Base-by-base conservation (phyloP, 768 basidiomycete genomes). In the Phlegmacium glaucopus region DNA sequence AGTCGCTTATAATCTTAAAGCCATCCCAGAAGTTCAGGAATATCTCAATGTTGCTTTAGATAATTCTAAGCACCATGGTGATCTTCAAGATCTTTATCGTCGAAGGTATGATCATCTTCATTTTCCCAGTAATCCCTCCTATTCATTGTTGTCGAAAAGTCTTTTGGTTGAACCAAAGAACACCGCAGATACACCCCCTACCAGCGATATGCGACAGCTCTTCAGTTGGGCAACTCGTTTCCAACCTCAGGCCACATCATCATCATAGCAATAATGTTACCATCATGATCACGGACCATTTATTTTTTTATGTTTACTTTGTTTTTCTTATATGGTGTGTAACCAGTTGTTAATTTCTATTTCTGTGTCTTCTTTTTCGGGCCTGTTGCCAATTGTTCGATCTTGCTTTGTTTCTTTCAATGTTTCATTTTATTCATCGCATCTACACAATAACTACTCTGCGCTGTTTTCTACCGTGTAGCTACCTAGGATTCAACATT, bases 21-120 rank as follows among this genome's bases (percentile, higher is more conserved):
- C 85, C 52, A 87, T 99, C 9, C 83, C 85, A 3, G 94, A 96
- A 65, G 85, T 93, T 6, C 94, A 97, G 61, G 76, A 79, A 43
- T 94, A 84, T 61, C 71, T 94, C 27, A 78, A 76, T 36, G 72
- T 78, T 34, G 82, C 82, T 25, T 90, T 94, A 52, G 84, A 89
- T 58, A 83, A 80, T 50, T 77, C 88, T 2, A 81, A 78, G 59
- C 78, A 82, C 45, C 85, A 84, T 36, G 87, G 87, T n/a, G 90
- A 91, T 64, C 70, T 90, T 44, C 83, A 90, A 58, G 90, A 91
- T 61, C 72, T 93, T 28, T 92, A 93, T 58, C 82, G 90, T 53
- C 80, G 90, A 60, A 91, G 89, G 89, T 87, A 56, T 32, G 79
- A 62, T 36, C 11, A 9, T 43, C n/a, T 34, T 39, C 18, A 37